Evolutionary conservation across 2,329 filamentous ascomycete genomes (phyloP).

Genomic region (Sporothrix curviconia): DNA sequence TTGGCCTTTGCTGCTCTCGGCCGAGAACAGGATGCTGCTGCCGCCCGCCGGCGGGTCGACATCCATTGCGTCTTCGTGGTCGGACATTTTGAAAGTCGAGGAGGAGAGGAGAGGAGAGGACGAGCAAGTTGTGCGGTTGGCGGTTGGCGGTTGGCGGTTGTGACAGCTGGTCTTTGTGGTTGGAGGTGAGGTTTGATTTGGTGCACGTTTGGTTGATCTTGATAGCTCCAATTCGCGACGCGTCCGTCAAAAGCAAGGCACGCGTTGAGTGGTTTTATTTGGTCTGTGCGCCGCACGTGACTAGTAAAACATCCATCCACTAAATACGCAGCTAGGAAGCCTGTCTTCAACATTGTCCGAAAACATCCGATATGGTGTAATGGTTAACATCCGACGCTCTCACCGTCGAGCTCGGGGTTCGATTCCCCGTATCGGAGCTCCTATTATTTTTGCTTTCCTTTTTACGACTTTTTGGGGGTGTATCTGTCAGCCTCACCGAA

Average conservation of each 20-base stretch:
- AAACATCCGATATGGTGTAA: conserved; percentile 21
- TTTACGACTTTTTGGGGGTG: no score
- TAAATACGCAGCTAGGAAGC: no score
- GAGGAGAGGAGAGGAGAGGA: neutral
- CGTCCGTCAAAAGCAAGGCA: conserved; percentile 1
- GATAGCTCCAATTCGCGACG: conserved; percentile 6
- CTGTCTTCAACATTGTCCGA: no score
- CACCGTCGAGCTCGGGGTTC: conserved; percentile 21
- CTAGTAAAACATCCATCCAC: no score
- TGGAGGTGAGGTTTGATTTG: neutral
- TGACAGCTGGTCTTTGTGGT: conserved; percentile 28
- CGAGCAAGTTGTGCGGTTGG: neutral
- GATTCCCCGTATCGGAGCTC: conserved; percentile 21
- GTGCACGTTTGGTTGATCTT: neutral
- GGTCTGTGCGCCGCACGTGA: no score
- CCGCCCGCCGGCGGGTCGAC: conserved; percentile 45
- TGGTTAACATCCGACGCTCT: conserved; percentile 21
- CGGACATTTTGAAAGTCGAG: conserved; percentile 42
- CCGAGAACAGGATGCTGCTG: conserved; percentile 59
- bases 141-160: neutral
- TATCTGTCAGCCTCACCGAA: neutral
- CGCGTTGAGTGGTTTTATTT: conserved; percentile 16
- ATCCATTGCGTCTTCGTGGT: conserved; percentile 57
- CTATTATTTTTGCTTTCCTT: conserved; percentile 3
- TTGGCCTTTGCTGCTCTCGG: conserved; percentile 71